phyloP scores from a whole-genome alignment of 257 asterid genomes.

The Przewalskia tangutica region DNA sequence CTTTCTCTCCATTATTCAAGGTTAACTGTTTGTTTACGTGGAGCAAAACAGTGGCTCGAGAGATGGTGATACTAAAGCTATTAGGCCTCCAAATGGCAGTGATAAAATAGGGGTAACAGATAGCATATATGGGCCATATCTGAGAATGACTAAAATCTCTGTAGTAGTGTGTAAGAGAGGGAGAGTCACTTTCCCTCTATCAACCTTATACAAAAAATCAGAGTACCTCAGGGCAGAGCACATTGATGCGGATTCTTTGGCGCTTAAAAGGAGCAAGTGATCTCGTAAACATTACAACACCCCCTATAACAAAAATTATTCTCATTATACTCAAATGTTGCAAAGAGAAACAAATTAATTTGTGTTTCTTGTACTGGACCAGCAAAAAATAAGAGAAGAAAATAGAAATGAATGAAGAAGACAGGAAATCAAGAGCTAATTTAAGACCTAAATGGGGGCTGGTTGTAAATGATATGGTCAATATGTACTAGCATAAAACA shows the following conservation, averaged over 20 bases:
- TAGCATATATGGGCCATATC: background rate
- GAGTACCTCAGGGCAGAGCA: constrained; percentile 88
- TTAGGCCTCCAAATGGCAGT: background rate
- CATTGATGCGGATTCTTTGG: constrained; percentile 83
- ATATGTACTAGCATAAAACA: constrained; percentile 6
- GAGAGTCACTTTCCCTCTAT: background rate
- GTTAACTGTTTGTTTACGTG: background rate
- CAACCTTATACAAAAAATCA: background rate
- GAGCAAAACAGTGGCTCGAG: background rate
- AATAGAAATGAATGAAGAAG: background rate
- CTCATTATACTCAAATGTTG: constrained; percentile 13
- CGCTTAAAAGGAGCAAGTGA: constrained; percentile 73
- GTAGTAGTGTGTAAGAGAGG: background rate
- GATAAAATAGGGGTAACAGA: background rate
- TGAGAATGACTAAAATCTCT: background rate
- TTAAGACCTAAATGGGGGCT: background rate
- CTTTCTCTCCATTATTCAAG: background rate
- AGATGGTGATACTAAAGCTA: background rate
- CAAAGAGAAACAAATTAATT: background rate
- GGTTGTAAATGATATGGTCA: background rate
- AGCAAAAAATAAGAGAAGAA: background rate
- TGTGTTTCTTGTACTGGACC: background rate
- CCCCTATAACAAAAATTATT: constrained; percentile 36
- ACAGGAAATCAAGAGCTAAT: background rate
- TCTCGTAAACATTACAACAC: constrained; percentile 78